Conservation (phyloP, 768 basidiomycete species). For the Chalciporus piperatus region DNA sequence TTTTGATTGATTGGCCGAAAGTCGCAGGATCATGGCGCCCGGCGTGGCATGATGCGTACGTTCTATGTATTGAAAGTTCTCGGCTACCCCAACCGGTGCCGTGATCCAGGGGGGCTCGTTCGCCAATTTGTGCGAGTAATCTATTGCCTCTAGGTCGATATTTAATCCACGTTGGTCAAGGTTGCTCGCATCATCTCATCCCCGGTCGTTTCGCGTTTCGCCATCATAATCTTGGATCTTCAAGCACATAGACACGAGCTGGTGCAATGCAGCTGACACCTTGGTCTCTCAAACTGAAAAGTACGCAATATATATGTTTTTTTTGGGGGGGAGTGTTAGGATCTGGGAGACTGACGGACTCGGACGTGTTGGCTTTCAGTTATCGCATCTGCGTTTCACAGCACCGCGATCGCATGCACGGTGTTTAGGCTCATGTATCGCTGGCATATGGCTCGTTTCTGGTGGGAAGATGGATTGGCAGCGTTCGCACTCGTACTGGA, state of each 20-base stretch:
- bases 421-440: conserved; percentile 22
- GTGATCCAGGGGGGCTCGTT: not conserved
- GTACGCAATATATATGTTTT: not conserved
- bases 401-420: conserved; percentile 23
- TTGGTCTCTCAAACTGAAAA: conserved; percentile 15
- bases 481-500: conserved; percentile 22
- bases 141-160: not conserved
- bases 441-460: conserved; percentile 18
- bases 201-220: not conserved
- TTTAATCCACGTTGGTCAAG: not conserved
- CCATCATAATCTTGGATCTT: too few species aligned
- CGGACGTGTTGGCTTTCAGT: conserved; percentile 5
- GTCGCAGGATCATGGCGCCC: too few species aligned
- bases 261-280: not conserved
- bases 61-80: not conserved
- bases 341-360: too few species aligned
- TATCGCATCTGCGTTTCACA: conserved; percentile 13
- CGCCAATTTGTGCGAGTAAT: too few species aligned
- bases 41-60: too few species aligned
- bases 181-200: not conserved
- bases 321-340: not conserved
- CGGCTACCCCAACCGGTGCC: not conserved
- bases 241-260: not conserved
- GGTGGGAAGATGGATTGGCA: conserved; percentile 32
- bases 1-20: too few species aligned